A percentile compares a stretch with the other conserved stretches of the same genome.
Evolutionary conservation across 2,329 filamentous ascomycete species (phyloP).

Genomic region (Kalmusia sp.): DNA sequence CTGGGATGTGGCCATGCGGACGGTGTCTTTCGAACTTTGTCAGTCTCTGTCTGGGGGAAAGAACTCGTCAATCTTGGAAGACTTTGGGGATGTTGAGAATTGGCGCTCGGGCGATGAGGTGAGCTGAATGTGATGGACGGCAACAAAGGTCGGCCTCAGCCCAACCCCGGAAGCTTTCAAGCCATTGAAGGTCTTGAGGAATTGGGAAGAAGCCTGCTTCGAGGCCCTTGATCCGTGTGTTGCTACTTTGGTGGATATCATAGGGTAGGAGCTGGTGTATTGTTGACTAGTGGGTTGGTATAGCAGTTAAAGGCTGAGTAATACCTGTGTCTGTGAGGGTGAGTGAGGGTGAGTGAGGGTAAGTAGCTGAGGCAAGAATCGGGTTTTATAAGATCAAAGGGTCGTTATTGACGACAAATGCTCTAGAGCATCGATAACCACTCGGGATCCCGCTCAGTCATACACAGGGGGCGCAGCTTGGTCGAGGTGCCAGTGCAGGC

Average conservation of each 20-base stretch:
- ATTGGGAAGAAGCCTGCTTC: constrained; percentile 45
- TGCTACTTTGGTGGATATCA: constrained; percentile 37
- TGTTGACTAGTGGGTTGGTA: constrained; percentile 11
- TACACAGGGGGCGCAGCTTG: constrained; percentile 3
- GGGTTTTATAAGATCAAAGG: constrained; percentile 38
- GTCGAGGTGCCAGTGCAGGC: neutral
- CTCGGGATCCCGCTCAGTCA: constrained; percentile 18
- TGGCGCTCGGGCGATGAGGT: constrained; percentile 35
- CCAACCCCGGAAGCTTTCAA: constrained; percentile 26
- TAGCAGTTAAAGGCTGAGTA: neutral
- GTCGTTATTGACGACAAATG: constrained; percentile 18
- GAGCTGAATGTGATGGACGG: constrained; percentile 34
- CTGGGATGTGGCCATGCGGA: constrained; percentile 59
- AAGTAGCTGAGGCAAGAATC: constrained; percentile 25
- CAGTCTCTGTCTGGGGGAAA: constrained; percentile 55
- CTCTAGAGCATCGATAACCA: constrained; percentile 4
- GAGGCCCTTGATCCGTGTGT: constrained; percentile 38
- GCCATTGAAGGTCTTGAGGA: constrained; percentile 48
- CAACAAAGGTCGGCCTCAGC: constrained; percentile 42
- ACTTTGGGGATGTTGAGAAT: constrained; percentile 49
- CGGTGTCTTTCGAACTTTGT: constrained; percentile 53
- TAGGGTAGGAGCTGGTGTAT: constrained; percentile 22
- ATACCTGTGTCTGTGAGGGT: constrained; percentile 6
- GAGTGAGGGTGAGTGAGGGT: constrained; percentile 20
- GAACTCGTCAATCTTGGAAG: constrained; percentile 51